Base-by-base conservation (phyloP, 352 stramenopile species). In the Elongisporangium senticosum region DNA sequence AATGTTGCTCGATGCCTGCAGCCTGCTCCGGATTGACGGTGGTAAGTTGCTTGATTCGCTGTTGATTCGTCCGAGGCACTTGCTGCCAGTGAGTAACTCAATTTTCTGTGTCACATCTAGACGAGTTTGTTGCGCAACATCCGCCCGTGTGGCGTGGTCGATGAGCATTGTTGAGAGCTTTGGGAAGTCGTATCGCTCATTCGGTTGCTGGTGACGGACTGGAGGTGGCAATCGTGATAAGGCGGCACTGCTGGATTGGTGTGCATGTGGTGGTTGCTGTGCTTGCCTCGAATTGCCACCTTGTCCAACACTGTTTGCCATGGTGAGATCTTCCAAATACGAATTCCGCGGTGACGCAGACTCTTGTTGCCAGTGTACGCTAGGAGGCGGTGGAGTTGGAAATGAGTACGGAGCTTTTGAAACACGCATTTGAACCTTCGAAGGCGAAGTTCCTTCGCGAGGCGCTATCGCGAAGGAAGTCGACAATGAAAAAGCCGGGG, bases 71-170 rank as follows among this genome's bases (percentile, higher is more conserved):
- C 72, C 74, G 17, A 83, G 67, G 53, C 69, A 88, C 40, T 79
- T 88, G 49, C 56, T 66, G 19, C 79, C 81, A 22, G 87, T 56
- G n/a, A 91, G 74, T 39, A 86, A 53, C 59, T 91, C 70, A 17
- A 89, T 82, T 61, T 91, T 91, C 56, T 81, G 75, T 13, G 77
- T 69, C 59, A 82, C 67, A 23, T 90, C 79, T 47, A 74, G 52
- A 57, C 74, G 59, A 11, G 49, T 48, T 1, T 65, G 39, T 59
- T 68, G 58, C 64, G 62, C 22, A 72, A 21, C 20, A 55, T 63
- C 33, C 49, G 55, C 19, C 0, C 81, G 72, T 23, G 68, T 69
- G 15, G 75, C 71, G 51, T 55, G 71, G 58, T 88, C 79, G 58
- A 88, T 77, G n/a, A 90, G 58, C 51, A 85, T 28, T 0, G 72